phyloP scores from a whole-genome alignment of 1,139 yeast species.

The Zygoascus meyerae region DNA sequence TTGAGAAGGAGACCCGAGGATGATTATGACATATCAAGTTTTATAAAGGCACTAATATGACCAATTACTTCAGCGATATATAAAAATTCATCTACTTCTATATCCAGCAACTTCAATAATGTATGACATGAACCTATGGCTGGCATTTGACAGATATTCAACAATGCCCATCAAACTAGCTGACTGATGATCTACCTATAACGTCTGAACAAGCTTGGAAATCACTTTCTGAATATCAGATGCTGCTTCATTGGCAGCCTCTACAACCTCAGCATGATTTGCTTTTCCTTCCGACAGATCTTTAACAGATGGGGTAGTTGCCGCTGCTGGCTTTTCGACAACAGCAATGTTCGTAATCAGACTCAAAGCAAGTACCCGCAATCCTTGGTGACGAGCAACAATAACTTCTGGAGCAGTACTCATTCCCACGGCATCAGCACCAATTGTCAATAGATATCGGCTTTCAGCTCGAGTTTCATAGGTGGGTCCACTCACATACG shows the following conservation, averaged over 20 bases:
- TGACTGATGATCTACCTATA: too few relatives aligned
- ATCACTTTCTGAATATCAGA: conserved; percentile 68
- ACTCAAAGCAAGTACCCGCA: conserved; percentile 77
- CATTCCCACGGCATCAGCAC: conserved; percentile 98
- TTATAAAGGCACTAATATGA: too few relatives aligned
- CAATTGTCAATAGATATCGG: conserved; percentile 61
- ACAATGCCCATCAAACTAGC: too few relatives aligned
- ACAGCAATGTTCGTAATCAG: conserved; percentile 83
- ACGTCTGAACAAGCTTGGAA: conserved; percentile 44
- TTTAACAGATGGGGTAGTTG: conserved; percentile 34
- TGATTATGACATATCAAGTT: too few relatives aligned
- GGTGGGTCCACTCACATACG: conserved; percentile 88
- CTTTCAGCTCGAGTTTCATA: conserved; percentile 92
- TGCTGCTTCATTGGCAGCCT: conserved; percentile 75
- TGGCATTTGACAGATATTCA: too few relatives aligned
- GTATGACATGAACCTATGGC: too few relatives aligned
- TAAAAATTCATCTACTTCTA: too few relatives aligned
- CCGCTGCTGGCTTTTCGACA: conserved; percentile 59
- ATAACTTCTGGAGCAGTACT: conserved; percentile 95
- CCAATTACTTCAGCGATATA: too few relatives aligned
- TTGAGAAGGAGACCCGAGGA: too few relatives aligned
- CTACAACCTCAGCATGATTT: conserved; percentile 81
- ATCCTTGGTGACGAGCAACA: conserved; percentile 82
- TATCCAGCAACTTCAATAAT: too few relatives aligned
- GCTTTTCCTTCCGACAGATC: conserved; percentile 75